These are phyloP conservation scores for Gastrodia elata DNA, from an alignment of 106 monocot species.

Conservation along the genomic window DNA sequence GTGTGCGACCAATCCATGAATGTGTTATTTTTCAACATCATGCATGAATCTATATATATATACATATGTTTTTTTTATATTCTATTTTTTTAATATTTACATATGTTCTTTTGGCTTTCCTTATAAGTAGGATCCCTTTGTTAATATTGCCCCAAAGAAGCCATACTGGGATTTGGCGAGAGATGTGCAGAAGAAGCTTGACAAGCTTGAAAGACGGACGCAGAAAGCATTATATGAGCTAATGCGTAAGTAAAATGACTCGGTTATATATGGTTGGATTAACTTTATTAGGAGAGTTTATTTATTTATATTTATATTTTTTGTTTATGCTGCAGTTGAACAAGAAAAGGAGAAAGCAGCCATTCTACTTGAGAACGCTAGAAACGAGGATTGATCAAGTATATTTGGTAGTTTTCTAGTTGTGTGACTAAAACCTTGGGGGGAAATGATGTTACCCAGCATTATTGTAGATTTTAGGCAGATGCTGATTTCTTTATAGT, in stretches of 20 bases:
- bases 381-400: slow-evolving; percentile 2
- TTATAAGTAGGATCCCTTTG: slow-evolving; percentile 70
- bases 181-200: slow-evolving; percentile 90
- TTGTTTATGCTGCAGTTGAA: slow-evolving; percentile 26
- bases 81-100: neutral
- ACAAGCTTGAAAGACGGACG: slow-evolving; percentile 93
- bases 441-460: no score
- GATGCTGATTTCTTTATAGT: no score
- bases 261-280: neutral
- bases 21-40: neutral
- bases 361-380: slow-evolving; percentile 22
- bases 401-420: neutral
- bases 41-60: neutral
- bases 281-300: neutral
- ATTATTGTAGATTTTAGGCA: no score
- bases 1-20: slow-evolving; percentile 16
- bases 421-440: no score
- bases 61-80: neutral
- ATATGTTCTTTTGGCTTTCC: neutral
- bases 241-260: slow-evolving; percentile 27
- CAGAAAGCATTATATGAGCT: slow-evolving; percentile 78
- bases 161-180: slow-evolving; percentile 97
- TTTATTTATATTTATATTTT: neutral
- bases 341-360: slow-evolving; percentile 59
- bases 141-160: slow-evolving; percentile 97